Conservation (phyloP, 2,329 filamentous ascomycete genomes). For the Neonectria coccinea region DNA sequence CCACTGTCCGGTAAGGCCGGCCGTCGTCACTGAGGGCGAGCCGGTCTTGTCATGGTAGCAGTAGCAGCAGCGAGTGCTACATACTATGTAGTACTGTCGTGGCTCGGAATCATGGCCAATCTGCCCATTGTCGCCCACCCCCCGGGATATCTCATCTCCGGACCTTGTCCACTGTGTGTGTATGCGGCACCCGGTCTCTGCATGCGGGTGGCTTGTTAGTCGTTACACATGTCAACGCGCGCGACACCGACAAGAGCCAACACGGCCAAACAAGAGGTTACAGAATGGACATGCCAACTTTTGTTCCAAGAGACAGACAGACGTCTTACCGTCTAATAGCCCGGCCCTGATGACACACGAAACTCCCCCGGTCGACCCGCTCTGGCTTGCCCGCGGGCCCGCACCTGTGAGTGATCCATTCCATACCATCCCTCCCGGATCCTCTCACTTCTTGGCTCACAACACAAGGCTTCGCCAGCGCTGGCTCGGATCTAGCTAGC, state of each 20-base stretch:
- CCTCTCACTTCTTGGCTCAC: conserved; percentile 16
- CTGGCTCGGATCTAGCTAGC: conserved; percentile 33
- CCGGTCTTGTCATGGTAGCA: too few species aligned
- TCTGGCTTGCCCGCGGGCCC: conserved; percentile 11
- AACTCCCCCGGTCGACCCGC: conserved; percentile 20
- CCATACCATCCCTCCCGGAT: conserved; percentile 20
- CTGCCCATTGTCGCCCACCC: conserved; percentile 11
- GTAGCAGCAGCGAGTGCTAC: too few species aligned
- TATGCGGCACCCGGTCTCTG: not conserved
- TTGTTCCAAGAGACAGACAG: not conserved
- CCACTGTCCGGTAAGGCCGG: conserved; percentile 7
- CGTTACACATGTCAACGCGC: not conserved
- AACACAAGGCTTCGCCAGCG: conserved; percentile 5
- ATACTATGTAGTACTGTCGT: too few species aligned
- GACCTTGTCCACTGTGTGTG: not conserved
- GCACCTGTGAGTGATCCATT: conserved; percentile 28
- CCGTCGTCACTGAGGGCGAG: not conserved
- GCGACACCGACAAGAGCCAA: not conserved
- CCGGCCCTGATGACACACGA: conserved; percentile 36
- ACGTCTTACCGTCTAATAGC: conserved; percentile 1
- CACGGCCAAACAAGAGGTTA: not conserved
- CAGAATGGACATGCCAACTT: not conserved
- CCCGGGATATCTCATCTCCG: conserved; percentile 24
- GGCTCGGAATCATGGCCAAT: conserved; percentile 9
- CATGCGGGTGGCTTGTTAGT: conserved; percentile 1